These are phyloP conservation scores for Miscanthus lutarioriparius DNA, from an alignment of 176 grass and related monocot species.

Conservation along the genomic window DNA sequence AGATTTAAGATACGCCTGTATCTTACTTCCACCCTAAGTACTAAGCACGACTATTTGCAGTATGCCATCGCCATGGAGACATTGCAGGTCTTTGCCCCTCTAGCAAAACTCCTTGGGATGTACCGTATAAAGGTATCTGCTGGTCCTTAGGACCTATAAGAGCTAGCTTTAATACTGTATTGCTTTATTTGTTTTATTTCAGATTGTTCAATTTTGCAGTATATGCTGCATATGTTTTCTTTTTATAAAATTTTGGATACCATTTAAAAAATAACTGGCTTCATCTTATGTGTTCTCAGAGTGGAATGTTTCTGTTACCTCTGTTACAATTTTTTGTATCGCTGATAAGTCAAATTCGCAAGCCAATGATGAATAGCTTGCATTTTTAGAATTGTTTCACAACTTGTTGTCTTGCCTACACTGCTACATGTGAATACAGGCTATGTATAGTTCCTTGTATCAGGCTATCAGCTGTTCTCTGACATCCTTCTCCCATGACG, in stretches of 20 bases:
- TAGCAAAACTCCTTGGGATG: slow-evolving; percentile 98
- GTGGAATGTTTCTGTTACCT: background rate
- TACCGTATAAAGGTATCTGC: slow-evolving; percentile 91
- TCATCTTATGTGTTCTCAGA: slow-evolving; percentile 15
- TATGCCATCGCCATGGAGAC: slow-evolving; percentile 81
- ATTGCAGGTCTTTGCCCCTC: slow-evolving; percentile 91
- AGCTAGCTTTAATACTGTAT: background rate
- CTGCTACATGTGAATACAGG: background rate
- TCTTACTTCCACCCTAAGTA: slow-evolving; percentile 18
- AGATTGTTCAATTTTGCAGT: slow-evolving; percentile 1
- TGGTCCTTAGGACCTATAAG: background rate
- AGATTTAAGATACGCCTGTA: slow-evolving; percentile 5
- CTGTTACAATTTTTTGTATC: slow-evolving; percentile 16
- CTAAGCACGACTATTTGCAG: slow-evolving; percentile 50
- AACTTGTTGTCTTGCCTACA: slow-evolving; percentile 17
- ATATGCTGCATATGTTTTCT: background rate
- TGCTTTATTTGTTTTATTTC: slow-evolving; percentile 27
- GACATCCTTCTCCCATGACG: background rate
- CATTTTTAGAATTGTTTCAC: background rate
- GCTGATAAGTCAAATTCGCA: background rate
- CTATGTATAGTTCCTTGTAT: slow-evolving; percentile 11
- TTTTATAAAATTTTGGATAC: background rate
- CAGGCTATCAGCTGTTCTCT: background rate
- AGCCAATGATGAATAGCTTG: slow-evolving; percentile 10
- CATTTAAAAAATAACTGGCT: slow-evolving; percentile 15